Conservation (phyloP, 345 rosid genomes). For the Syzygium grande region DNA sequence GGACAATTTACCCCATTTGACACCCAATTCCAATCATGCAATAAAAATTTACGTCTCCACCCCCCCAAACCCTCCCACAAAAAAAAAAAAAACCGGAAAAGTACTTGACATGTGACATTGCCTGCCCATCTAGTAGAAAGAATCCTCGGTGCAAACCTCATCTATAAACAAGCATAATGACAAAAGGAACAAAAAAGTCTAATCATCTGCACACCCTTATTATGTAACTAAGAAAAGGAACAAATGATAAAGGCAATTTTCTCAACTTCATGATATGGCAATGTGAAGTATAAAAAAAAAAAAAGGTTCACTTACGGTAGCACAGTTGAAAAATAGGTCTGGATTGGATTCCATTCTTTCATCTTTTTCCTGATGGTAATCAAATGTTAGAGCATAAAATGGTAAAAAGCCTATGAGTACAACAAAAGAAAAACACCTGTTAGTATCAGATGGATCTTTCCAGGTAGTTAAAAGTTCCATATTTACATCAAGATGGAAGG, state of each 20-base stretch:
- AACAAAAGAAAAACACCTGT: neutral
- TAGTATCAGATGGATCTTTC: neutral
- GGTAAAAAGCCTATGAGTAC: neutral
- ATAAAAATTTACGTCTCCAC: neutral
- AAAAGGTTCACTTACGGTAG: conserved; percentile 44
- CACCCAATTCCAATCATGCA: neutral
- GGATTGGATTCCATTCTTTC: conserved; percentile 57
- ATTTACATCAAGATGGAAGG: neutral
- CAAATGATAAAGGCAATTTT: neutral
- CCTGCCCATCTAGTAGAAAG: neutral
- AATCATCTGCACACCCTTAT: neutral
- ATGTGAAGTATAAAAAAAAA: neutral
- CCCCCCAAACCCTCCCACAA: neutral
- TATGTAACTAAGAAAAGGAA: neutral
- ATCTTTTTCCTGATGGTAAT: conserved; percentile 53
- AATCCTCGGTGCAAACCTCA: neutral
- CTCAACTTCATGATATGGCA: neutral
- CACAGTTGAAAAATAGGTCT: conserved; percentile 59
- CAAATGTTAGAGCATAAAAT: neutral
- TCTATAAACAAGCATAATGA: neutral
- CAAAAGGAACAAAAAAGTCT: neutral
- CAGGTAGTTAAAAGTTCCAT: neutral
- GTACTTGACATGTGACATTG: neutral
- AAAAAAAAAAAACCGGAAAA: neutral
- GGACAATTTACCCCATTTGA: neutral